Base-by-base conservation (phyloP, 148 eudicot species). In the Vaccinium macrocarpon region DNA sequence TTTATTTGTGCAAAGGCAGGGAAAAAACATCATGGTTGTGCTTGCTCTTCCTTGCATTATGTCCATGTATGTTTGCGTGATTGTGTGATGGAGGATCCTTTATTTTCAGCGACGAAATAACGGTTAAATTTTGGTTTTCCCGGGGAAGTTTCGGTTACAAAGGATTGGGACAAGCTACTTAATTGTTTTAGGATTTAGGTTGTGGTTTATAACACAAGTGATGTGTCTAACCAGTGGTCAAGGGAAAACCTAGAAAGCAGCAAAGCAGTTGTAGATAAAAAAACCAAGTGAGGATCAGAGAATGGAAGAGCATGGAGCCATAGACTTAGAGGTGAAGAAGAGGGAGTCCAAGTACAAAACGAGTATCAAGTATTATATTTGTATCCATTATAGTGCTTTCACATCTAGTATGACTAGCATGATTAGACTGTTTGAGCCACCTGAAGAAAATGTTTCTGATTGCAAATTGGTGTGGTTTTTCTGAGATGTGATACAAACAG, bases 401-500 rank as follows among this genome's bases (percentile, higher is more conserved):
- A 32, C 9, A 6, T 16, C 42, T 72, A 15, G 76, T 21, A 35
- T 72, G 76, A 72, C 76, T 16, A 32, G 76, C 76, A 72, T 72
- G 76, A 32, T 35, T 72, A 72, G 76, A 32, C 6, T 15, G 76
- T 38, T 72, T 72, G 46, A 72, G 35, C 49, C 76, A 18, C 21
- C 6, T 2, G 1, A 71, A 72, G 76, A 15, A 72, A 16, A 72
- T 32, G 32, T 72, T 32, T 72, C 1, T 35, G n/a, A 72, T 72
- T 6, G 3, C 76, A 72, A 32, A 72, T 14, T 35, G 48, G 16
- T 15, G 19, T 3, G 42, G 76, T 32, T 72, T 72, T 19, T 48
- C 49, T 32, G 48, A 27, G 75, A 35, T 72, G 42, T 32, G 76
- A 72, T 13, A 72, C 76, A 72, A 72, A 72, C 76, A 64, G 32